Evolutionary conservation across 2,329 filamentous ascomycete species (phyloP).

Genomic region (Nemania abortiva): DNA sequence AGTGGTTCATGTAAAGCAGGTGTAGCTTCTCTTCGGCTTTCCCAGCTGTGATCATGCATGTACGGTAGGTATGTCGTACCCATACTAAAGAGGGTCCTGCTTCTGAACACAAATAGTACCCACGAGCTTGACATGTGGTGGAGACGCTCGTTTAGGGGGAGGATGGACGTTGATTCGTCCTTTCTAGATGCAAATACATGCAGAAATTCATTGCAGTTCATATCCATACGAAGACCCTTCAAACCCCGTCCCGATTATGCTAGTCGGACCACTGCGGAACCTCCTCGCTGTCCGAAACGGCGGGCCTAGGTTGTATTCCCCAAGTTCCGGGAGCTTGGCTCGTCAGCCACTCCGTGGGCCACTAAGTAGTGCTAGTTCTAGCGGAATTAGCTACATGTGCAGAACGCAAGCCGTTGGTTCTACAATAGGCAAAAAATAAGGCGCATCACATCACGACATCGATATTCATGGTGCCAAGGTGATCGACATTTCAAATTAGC

Average conservation of each 20-base stretch:
- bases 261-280: slow-evolving; percentile 12
- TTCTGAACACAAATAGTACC: slow-evolving; percentile 20
- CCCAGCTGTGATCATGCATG: slow-evolving; percentile 2
- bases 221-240: background rate
- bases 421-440: background rate
- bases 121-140: slow-evolving; percentile 11
- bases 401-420: background rate
- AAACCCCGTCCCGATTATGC: background rate
- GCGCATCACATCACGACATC: background rate
- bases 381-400: background rate
- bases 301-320: background rate
- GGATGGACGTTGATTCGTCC: background rate
- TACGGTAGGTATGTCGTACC: background rate
- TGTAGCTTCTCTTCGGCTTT: background rate
- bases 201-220: background rate
- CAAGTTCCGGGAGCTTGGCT: slow-evolving; percentile 8
- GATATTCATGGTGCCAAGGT: slow-evolving; percentile 19
- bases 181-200: background rate
- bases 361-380: background rate
- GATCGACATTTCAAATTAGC: slow-evolving; percentile 26
- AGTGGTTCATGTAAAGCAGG: background rate
- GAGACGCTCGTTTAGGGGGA: background rate
- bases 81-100: background rate
- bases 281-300: slow-evolving; percentile 18
- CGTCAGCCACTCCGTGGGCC: slow-evolving; percentile 17